Evolutionary conservation across 2,329 filamentous ascomycete genomes (phyloP).

Genomic region (Talaromyces sp.): DNA sequence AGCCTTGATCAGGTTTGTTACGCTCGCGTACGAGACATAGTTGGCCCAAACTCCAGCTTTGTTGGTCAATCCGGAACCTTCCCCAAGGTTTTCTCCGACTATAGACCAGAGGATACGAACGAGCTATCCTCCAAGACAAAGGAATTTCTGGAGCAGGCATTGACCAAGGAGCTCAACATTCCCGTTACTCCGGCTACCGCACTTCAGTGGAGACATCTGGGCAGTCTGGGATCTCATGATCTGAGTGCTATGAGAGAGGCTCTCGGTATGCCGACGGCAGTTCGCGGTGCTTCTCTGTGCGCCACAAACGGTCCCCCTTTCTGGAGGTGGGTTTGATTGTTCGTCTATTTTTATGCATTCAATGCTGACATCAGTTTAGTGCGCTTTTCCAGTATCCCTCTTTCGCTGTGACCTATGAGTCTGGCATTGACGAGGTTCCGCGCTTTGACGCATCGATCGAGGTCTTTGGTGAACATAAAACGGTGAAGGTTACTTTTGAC

Average conservation of each 20-base stretch:
- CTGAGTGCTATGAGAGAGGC: slow-evolving; percentile 57
- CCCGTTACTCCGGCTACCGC: slow-evolving; percentile 27
- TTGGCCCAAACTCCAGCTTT: slow-evolving; percentile 53
- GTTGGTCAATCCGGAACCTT: slow-evolving; percentile 36
- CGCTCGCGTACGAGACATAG: slow-evolving; percentile 54
- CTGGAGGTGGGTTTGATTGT: slow-evolving; percentile 26
- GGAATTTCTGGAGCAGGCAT: slow-evolving; percentile 34
- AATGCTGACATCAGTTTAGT: slow-evolving; percentile 16
- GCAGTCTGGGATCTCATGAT: slow-evolving; percentile 56
- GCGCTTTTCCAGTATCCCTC: slow-evolving; percentile 35
- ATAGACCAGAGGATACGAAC: slow-evolving; percentile 27
- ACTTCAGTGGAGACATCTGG: slow-evolving; percentile 45
- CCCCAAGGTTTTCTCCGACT: slow-evolving; percentile 47
- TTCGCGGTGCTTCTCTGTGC: slow-evolving; percentile 38
- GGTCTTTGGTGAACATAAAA: slow-evolving; percentile 57
- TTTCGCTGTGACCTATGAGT: slow-evolving; percentile 61
- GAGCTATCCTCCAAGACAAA: slow-evolving; percentile 23
- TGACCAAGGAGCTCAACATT: slow-evolving; percentile 37
- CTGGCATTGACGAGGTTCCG: slow-evolving; percentile 56
- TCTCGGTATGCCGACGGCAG: slow-evolving; percentile 51
- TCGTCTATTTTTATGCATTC: background rate
- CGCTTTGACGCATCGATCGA: slow-evolving; percentile 34
- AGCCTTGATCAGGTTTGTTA: slow-evolving; percentile 55
- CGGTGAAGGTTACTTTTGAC: slow-evolving; percentile 57
- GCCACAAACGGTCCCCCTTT: slow-evolving; percentile 35